Evolutionary conservation across 169 alveolate species (phyloP), one percentile per base, ranked within the genome.

Genomic region (Eimeria sp.): DNA sequence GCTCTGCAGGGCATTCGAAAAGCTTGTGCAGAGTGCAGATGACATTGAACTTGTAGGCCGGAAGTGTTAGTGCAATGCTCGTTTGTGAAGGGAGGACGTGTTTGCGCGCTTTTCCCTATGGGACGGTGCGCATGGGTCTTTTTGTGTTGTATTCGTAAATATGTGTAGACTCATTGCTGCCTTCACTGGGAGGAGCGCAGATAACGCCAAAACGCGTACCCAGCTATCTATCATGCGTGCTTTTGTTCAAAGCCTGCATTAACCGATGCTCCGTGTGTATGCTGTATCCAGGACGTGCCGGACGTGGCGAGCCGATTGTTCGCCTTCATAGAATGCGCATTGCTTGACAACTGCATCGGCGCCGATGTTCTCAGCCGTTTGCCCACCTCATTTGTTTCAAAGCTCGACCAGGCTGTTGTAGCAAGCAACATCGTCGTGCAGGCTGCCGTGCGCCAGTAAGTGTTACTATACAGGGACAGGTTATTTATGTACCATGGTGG

Each of bases 321-420:
- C 43, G 72, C 84, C n/a, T 93, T 93, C 73, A 49, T 93, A 14
- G 96, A 93, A 13, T 93, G 96, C 84, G 96, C 96, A n/a, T 27
- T 45, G 34, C 94, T 83, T 27, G 96, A 93, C 93, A 76, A 88
- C 76, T 93, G 96, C 93, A 58, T 93, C 70, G 96, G 87, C 45
- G 93, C 82, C n/a, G 84, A 78, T 72, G 87, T 75, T 61, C 89
- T 61, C 43, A 63, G 76, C 16, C 92, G 96, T 25, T 30, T 93
- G 57, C 96, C 96, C 34, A 86, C 87, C 63, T 30, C 87, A 40
- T 93, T 93, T 76, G 86, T 93, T 45, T 86, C 75, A 18, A 27
- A 86, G 80, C 92, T 90, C n/a, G 83, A 76, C 45, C 95, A 82
- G 30, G 95, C 87, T 18, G 84, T 61, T 27, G 73, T 90, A 18